These are phyloP conservation scores for Hypoxylon lenormandii DNA, from an alignment of 495 filamentous ascomycete genomes.

Conservation along the genomic window DNA sequence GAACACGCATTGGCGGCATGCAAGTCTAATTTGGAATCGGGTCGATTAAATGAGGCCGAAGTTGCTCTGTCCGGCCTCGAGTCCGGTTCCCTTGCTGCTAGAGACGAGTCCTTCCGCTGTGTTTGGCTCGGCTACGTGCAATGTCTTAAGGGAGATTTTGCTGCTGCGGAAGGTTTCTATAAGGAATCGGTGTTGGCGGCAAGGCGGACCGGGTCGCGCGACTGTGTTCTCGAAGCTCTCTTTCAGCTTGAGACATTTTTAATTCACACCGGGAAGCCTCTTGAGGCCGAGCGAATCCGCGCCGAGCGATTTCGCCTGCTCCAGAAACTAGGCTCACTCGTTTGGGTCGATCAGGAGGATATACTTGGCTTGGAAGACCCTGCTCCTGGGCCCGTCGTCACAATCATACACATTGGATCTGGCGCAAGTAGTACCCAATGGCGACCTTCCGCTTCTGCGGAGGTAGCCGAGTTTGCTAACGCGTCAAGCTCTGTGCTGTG, in stretches of 20 bases:
- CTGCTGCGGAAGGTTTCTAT: constrained; percentile 40
- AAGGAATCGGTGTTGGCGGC: constrained; percentile 45
- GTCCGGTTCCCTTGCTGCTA: constrained; percentile 34
- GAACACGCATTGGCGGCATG: constrained; percentile 49
- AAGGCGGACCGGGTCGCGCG: constrained; percentile 47
- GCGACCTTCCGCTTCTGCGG: constrained; percentile 43
- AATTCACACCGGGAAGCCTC: constrained; percentile 38
- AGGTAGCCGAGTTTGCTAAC: constrained; percentile 36
- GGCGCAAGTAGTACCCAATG: constrained; percentile 36
- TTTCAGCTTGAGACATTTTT: constrained; percentile 51
- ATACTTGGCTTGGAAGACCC: constrained; percentile 1
- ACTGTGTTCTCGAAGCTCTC: constrained; percentile 49
- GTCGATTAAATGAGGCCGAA: constrained; percentile 42
- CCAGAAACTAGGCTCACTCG: constrained; percentile 39
- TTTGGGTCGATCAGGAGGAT: constrained; percentile 44
- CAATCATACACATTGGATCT: constrained; percentile 47
- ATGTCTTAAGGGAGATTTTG: constrained; percentile 42
- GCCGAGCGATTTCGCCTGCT: constrained; percentile 41
- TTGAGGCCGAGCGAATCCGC: constrained; percentile 45
- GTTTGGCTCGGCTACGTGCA: constrained; percentile 51
- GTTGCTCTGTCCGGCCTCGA: constrained; percentile 41
- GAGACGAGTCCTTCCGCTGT: constrained; percentile 47
- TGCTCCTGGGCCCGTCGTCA: constrained; percentile 20
- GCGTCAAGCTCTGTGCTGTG: constrained; percentile 7
- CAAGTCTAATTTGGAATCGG: constrained; percentile 41